Base-by-base conservation (phyloP, 306 rosid species). In the Prunus mongolica region DNA sequence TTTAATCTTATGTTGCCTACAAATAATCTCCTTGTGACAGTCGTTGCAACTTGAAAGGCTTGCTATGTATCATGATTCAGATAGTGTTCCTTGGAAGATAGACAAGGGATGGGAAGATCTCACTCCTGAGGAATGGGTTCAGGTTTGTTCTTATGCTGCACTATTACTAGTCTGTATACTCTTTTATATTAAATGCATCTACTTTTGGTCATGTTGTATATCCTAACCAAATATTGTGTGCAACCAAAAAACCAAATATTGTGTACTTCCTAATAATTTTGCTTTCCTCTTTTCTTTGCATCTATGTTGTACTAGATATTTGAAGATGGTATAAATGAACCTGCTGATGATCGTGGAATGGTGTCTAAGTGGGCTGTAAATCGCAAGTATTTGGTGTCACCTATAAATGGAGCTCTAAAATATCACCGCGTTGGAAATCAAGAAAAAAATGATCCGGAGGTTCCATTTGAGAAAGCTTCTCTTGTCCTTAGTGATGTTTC, bases 371-470 rank as follows among this genome's bases (percentile, higher is more conserved):
- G 97, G 98, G 97, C 96, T 82, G 61, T 74, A 81, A 84, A 89
- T 81, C 92, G 93, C 65, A 79, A 87, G 3, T 95, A 90, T 79
- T 63, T 95, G 91, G 93, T 92, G 67, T 89, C 91, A 84, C 99
- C 99, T 44, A 92, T 95, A 77, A 88, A 92, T 83, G 97, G 97
- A 79, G 82, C 74, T 55, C 81, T 95, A 67, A 91, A 91, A 71
- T 95, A 95, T 87, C 97, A 92, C 79, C 99, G 99, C 76, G 92
- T 92, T 73, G 99, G 99, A 83, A 86, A 95, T 73, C 93, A 90
- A 83, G 99, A 95, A 82, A 87, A 87, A 83, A 86, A 76, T 81
- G 88, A 92, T 82, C 91, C 96, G 0, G 90, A 92, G 70, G 84
- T 92, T 88, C 99, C 97, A 18, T 92, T 84, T 78, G 97, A 95